Evolutionary conservation across 352 stramenopile genomes (phyloP), one percentile per base, ranked within the genome.

Genomic region (Phytophthora pistaciae): DNA sequence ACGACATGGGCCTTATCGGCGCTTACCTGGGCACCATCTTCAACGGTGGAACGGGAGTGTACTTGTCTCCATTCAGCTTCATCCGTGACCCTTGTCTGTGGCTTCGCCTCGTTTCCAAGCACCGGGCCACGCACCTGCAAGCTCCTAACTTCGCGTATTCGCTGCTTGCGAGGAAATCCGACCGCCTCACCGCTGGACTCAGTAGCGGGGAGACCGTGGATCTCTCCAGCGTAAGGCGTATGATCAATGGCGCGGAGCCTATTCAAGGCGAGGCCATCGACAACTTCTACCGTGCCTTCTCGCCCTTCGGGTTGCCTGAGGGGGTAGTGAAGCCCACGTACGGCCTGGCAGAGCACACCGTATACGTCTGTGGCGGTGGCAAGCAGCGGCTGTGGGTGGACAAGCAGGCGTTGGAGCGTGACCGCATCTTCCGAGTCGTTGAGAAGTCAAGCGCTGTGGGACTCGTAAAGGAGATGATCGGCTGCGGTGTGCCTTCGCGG

Each of bases 1-100:
- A 99, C 78, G 98, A 99, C 80, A 99, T 99, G 98, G 98, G 98
- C 7, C 91, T 99, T 21, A 99, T 99, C 68, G 98, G 98, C 56
- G 97, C 93, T 33, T 94, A 93, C 69, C 70, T 96, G 11, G 87
- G 87, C n/a, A 87, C 70, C 6, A 87, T 94, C 33, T 95, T 95
- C 57, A 94, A 93, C 49, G 88, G 88, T 13, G 98, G 96, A 55
- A 94, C 75, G 8, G 97, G 98, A 6, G 97, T 98, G 48, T 99
- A 99, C 82, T 91, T 99, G 77, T 99, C 97, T 36, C 98, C 98
- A 0, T 91, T 99, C 55, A 95, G 91, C 57, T 99, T 99, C 71
- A 94, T 99, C 54, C 91, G 98, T 56, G 86, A 98, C 46, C 98
- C 98, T 14, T 92, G 95, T 65, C 64, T 99, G 6, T 99, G 98